phyloP scores from a whole-genome alignment of 2,329 filamentous ascomycete genomes.

The Colletotrichum sp. region DNA sequence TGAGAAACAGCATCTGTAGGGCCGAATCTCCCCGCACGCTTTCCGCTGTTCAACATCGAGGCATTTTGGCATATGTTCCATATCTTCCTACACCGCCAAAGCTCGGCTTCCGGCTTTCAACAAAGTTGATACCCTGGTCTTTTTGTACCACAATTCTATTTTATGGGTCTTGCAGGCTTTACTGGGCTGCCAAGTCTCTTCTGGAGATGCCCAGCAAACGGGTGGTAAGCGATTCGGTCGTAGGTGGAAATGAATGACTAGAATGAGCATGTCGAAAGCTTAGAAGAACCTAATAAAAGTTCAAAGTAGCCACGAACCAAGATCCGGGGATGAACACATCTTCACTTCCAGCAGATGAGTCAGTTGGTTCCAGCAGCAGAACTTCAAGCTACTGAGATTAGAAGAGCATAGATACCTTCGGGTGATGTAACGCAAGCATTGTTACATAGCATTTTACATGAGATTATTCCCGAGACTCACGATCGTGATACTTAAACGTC shows the following conservation, averaged over 20 bases:
- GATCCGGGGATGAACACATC: not conserved
- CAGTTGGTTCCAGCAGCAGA: fast-evolving
- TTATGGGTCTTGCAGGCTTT: not conserved
- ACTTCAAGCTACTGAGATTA: not conserved
- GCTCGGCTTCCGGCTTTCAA: not conserved
- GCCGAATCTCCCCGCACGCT: not conserved
- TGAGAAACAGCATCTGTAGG: not conserved
- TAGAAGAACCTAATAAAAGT: not conserved
- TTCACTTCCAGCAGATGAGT: not conserved
- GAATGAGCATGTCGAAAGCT: not conserved
- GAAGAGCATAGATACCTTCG: fast-evolving
- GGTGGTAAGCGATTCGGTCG: not conserved
- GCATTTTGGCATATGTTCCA: not conserved
- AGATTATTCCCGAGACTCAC: not conserved
- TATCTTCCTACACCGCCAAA: not conserved
- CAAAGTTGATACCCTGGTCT: not conserved
- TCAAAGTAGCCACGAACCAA: not conserved
- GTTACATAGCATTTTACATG: not conserved
- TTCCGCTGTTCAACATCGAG: not conserved
- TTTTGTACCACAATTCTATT: not conserved
- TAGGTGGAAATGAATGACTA: not conserved
- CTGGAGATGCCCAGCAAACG: fast-evolving
- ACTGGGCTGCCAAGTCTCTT: not conserved
- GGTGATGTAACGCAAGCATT: fast-evolving
- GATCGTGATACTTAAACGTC: not conserved